These are phyloP conservation scores for Ophiostoma triangulosporum DNA, from an alignment of 2,329 filamentous ascomycete genomes.

Conservation along the genomic window DNA sequence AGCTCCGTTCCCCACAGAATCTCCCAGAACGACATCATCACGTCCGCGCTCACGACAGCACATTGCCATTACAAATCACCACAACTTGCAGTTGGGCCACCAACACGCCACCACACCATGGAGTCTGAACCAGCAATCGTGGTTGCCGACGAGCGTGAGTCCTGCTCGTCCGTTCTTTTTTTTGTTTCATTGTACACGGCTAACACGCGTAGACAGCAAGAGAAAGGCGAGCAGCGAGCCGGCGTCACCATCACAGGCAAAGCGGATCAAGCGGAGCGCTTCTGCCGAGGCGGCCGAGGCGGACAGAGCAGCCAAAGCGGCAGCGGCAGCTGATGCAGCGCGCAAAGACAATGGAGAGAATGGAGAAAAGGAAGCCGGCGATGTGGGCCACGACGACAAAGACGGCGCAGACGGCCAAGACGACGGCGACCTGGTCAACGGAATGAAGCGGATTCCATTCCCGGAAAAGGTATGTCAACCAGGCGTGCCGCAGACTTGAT, in stretches of 20 bases:
- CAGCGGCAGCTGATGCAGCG: background rate
- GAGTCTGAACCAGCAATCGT: background rate
- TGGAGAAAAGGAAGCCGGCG: too few relatives aligned
- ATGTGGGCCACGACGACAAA: background rate
- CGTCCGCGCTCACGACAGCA: background rate
- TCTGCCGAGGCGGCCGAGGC: slow-evolving; percentile 23
- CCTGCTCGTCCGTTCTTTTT: background rate
- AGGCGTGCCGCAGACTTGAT: background rate
- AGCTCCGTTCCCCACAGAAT: background rate
- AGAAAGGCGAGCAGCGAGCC: slow-evolving; percentile 60
- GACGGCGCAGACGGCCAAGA: background rate
- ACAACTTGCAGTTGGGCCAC: background rate
- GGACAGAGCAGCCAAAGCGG: background rate
- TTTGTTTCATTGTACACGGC: background rate
- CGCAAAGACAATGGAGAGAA: background rate
- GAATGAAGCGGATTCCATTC: slow-evolving; percentile 60
- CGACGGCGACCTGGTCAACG: background rate
- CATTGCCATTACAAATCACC: background rate
- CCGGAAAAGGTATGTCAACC: slow-evolving; percentile 59
- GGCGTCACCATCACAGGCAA: slow-evolving; percentile 45
- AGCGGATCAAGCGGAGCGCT: slow-evolving; percentile 47
- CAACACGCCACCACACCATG: background rate
- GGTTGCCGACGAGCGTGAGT: background rate
- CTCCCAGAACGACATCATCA: slow-evolving; percentile 1
- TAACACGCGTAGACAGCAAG: slow-evolving; percentile 38